These are phyloP conservation scores for Graphium sp. DNA, from an alignment of 2,329 filamentous ascomycete species.

Conservation along the genomic window DNA sequence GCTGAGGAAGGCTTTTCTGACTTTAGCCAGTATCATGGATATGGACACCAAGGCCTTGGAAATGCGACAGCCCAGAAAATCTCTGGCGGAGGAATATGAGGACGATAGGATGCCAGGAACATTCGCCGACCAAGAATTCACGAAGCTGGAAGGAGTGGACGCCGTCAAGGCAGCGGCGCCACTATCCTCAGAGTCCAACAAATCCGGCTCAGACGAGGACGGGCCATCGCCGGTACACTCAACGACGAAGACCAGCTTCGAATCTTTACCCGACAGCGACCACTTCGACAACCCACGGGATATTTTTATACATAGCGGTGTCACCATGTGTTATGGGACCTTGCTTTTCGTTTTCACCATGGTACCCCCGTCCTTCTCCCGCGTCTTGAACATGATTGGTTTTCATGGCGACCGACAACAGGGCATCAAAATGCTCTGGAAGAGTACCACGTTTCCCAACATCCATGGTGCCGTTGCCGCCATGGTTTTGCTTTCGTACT, in stretches of 20 bases:
- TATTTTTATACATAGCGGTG: conserved; percentile 75
- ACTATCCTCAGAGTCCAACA: background rate
- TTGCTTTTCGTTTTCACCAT: conserved; percentile 79
- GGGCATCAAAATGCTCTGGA: conserved; percentile 79
- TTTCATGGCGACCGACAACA: conserved; percentile 78
- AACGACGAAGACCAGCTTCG: conserved; percentile 1
- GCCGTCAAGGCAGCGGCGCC: background rate
- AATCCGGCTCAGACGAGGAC: background rate
- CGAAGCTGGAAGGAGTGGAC: background rate
- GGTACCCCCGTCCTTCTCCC: conserved; percentile 80
- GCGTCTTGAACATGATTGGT: conserved; percentile 72
- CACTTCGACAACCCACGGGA: conserved; percentile 52
- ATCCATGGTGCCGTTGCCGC: conserved; percentile 86
- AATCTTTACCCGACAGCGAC: too few relatives aligned
- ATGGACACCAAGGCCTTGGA: conserved; percentile 42
- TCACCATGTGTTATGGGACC: conserved; percentile 79
- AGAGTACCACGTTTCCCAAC: conserved; percentile 69
- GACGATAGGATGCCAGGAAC: conserved; percentile 3
- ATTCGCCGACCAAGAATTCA: conserved; percentile 2
- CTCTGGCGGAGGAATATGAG: conserved; percentile 1
- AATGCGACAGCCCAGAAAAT: background rate
- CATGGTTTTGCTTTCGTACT: conserved; percentile 67
- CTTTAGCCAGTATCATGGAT: conserved; percentile 63
- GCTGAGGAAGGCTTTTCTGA: conserved; percentile 71
- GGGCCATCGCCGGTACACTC: background rate